Evolutionary conservation across 2,329 filamentous ascomycete genomes (phyloP).

Genomic region (Ophiocordyceps camponoti-rufipedis): DNA sequence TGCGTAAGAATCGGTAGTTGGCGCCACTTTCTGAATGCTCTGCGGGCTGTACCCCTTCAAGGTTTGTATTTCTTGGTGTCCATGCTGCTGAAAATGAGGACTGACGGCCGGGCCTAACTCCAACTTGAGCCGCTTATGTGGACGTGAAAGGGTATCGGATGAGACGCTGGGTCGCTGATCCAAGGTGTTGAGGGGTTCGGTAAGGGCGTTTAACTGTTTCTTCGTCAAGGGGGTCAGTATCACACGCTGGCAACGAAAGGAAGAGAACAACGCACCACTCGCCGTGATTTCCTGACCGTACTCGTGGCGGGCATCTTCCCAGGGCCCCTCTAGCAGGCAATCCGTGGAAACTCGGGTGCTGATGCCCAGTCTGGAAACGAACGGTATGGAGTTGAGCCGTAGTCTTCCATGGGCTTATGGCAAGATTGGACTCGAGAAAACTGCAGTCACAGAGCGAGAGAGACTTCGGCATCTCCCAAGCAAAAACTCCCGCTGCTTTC

Average conservation of each 20-base stretch:
- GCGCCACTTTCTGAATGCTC: not conserved
- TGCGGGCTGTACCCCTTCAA: not conserved
- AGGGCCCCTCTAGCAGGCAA: not conserved
- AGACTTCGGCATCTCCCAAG: constrained; percentile 11
- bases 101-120: not conserved
- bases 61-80: constrained; percentile 1
- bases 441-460: constrained; percentile 3
- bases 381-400: constrained; percentile 14
- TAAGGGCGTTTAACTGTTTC: not conserved
- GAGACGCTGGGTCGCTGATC: not conserved
- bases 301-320: not conserved
- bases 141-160: not conserved
- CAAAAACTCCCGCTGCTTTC: constrained; percentile 7
- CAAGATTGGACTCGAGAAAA: not conserved
- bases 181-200: constrained; percentile 2
- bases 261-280: not conserved
- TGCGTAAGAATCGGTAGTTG: no score
- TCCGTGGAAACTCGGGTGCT: constrained; percentile 2
- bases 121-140: constrained; percentile 1
- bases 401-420: constrained; percentile 13
- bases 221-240: not conserved
- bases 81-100: not conserved
- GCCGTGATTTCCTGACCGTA: not conserved
- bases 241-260: not conserved
- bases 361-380: constrained; percentile 26